Evolutionary conservation across 306 rosid species (phyloP).

Genomic region (Acmispon strigosus): DNA sequence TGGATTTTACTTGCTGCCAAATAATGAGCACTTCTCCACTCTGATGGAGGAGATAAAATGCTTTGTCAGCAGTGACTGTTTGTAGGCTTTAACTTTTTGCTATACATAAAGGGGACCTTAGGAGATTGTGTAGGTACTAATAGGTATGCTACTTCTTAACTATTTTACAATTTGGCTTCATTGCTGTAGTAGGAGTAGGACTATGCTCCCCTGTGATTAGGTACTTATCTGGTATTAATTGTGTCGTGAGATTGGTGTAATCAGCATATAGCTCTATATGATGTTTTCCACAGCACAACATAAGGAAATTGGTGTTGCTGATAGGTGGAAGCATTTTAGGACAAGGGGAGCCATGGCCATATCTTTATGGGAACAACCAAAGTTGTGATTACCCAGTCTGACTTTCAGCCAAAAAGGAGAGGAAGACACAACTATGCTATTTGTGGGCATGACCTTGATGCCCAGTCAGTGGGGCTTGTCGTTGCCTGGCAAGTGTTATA

Average conservation of each 20-base stretch:
- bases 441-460: constrained; percentile 37
- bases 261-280: constrained; percentile 56
- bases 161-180: constrained; percentile 39
- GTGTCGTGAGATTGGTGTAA: constrained; percentile 30
- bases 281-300: constrained; percentile 33
- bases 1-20: constrained; percentile 91
- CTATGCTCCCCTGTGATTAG: constrained; percentile 43
- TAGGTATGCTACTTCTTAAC: constrained; percentile 58
- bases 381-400: constrained; percentile 35
- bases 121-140: constrained; percentile 60
- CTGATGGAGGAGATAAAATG: constrained; percentile 87
- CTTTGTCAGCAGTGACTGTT: constrained; percentile 67
- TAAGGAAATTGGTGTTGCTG: constrained; percentile 23
- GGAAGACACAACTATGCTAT: constrained; percentile 37
- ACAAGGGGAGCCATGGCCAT: constrained; percentile 35
- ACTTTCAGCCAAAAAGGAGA: constrained; percentile 41
- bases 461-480: constrained; percentile 39
- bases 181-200: constrained; percentile 16
- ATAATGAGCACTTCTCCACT: constrained; percentile 69
- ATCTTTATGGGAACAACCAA: constrained; percentile 42
- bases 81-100: constrained; percentile 52
- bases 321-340: constrained; percentile 33
- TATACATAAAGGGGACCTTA: constrained; percentile 42
- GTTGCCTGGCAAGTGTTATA: constrained; percentile 46
- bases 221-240: constrained; percentile 26